These are phyloP conservation scores for Xylariales sp. DNA, from an alignment of 2,329 filamentous ascomycete genomes.

Conservation along the genomic window DNA sequence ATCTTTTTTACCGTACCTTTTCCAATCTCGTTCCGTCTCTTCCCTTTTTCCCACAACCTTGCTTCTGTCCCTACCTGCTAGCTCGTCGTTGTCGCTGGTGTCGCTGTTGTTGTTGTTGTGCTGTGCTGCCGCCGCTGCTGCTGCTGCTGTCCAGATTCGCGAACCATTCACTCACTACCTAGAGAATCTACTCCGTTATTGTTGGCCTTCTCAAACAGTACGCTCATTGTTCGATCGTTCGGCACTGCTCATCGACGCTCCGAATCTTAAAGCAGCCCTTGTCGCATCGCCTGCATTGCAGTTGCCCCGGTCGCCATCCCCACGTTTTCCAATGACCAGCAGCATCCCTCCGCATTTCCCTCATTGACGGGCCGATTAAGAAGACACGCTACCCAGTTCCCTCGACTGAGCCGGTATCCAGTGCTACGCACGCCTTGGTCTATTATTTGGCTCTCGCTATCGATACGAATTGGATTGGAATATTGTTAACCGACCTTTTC, in stretches of 20 bases:
- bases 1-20: slow-evolving; percentile 39
- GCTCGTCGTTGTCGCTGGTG: slow-evolving; percentile 3
- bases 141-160: neutral
- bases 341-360: slow-evolving; percentile 49
- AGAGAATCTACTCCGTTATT: neutral
- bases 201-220: neutral
- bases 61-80: neutral
- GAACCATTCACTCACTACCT: slow-evolving; percentile 19
- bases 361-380: slow-evolving; percentile 52
- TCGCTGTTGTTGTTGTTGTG: slow-evolving; percentile 3
- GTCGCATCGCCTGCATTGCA: slow-evolving; percentile 32
- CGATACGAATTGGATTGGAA: slow-evolving; percentile 26
- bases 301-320: slow-evolving; percentile 39
- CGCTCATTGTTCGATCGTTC: slow-evolving; percentile 18
- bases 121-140: slow-evolving; percentile 6
- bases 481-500: neutral
- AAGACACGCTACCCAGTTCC: slow-evolving; percentile 40
- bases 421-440: slow-evolving; percentile 24
- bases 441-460: slow-evolving; percentile 21
- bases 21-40: slow-evolving; percentile 35
- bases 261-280: slow-evolving; percentile 18
- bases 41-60: slow-evolving; percentile 30
- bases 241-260: neutral
- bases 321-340: slow-evolving; percentile 47
- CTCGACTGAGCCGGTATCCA: slow-evolving; percentile 40